Evolutionary conservation across 805 yeast species (phyloP).

Genomic region (Jamesozyma lodderae): DNA sequence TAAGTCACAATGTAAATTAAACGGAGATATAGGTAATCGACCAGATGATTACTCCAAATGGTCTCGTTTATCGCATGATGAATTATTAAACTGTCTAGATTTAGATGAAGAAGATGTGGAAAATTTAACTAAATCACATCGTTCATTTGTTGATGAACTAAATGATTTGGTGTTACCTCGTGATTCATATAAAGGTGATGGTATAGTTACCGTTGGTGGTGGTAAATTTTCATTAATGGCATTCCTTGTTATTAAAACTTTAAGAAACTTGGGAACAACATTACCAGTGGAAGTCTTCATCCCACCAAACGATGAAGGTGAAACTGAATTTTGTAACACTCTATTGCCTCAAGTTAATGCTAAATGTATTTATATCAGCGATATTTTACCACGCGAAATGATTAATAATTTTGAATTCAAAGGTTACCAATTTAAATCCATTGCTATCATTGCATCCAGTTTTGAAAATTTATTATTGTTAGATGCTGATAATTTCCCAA

Average conservation of each 20-base stretch:
- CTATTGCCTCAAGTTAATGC: constrained; percentile 58
- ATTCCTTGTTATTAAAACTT: constrained; percentile 40
- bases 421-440: constrained; percentile 57
- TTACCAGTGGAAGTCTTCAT: constrained; percentile 78
- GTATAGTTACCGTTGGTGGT: constrained; percentile 67
- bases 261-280: constrained; percentile 57
- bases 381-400: constrained; percentile 38
- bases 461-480: constrained; percentile 63
- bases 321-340: constrained; percentile 53
- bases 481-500: constrained; percentile 72
- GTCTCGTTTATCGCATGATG: constrained; percentile 14
- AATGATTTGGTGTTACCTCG: constrained; percentile 14
- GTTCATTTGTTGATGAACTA: constrained; percentile 11
- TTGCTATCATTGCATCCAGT: constrained; percentile 63
- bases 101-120: constrained; percentile 12
- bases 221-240: constrained; percentile 60
- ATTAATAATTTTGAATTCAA: constrained; percentile 36
- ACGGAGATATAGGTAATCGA: constrained; percentile 19
- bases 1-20: constrained; percentile 11
- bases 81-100: constrained; percentile 19
- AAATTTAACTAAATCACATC: constrained; percentile 15
- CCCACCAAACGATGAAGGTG: constrained; percentile 59
- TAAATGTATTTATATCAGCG: constrained; percentile 45
- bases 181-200: constrained; percentile 37
- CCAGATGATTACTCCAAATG: constrained; percentile 17